These are phyloP conservation scores for Colletotrichum chlorophyti DNA, from an alignment of 2,329 filamentous ascomycete genomes.

Conservation along the genomic window DNA sequence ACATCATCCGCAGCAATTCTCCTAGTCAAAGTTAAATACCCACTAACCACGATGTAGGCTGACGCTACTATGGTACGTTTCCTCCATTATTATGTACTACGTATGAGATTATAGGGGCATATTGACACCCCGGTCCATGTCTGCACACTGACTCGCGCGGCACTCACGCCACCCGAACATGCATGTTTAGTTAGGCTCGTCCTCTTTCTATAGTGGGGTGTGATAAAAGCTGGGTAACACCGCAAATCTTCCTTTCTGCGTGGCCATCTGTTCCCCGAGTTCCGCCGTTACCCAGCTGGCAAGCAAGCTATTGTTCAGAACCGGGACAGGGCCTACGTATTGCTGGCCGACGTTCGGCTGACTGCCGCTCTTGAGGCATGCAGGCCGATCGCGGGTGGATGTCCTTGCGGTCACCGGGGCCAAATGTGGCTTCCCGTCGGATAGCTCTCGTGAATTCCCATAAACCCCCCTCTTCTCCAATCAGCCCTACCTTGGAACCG, in stretches of 20 bases:
- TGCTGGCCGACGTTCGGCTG: background rate
- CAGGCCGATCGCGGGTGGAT: constrained; percentile 6
- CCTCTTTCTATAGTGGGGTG: too few species aligned
- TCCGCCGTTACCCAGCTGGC: background rate
- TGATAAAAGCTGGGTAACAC: background rate
- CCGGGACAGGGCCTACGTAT: constrained; percentile 11
- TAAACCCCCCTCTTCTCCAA: constrained; percentile 12
- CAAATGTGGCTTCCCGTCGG: background rate
- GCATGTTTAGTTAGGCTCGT: too few species aligned
- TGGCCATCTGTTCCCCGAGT: background rate
- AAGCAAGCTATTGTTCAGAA: background rate
- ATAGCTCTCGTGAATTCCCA: constrained; percentile 4
- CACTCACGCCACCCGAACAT: constrained; percentile 4
- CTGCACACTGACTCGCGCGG: constrained; percentile 8
- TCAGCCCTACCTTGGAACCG: constrained; percentile 23
- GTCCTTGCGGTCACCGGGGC: background rate
- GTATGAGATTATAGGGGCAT: constrained; percentile 4
- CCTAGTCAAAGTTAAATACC: constrained; percentile 4
- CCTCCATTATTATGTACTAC: constrained; percentile 11
- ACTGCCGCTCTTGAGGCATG: background rate
- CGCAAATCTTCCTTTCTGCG: background rate
- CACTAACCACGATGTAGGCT: constrained; percentile 5
- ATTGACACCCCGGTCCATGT: constrained; percentile 4
- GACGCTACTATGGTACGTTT: constrained; percentile 7
- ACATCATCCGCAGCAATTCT: constrained; percentile 4